phyloP scores from a whole-genome alignment of 2,329 filamentous ascomycete genomes.

The Trichoderma sp. region DNA sequence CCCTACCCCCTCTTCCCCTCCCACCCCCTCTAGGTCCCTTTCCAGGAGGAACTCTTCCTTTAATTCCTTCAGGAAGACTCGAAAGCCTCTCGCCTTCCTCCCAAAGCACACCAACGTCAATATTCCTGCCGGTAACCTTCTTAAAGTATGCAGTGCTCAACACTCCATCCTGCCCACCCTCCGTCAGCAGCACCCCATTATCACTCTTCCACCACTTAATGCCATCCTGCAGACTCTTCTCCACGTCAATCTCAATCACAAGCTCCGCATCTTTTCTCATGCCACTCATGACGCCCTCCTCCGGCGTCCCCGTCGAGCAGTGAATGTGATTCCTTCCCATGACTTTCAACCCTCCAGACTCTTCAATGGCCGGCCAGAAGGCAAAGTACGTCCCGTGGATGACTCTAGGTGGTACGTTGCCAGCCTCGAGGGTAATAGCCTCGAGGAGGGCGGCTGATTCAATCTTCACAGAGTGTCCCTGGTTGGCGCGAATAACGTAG shows the following conservation, averaged over 20 bases:
- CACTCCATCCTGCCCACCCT: slow-evolving; percentile 61
- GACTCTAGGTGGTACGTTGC: slow-evolving; percentile 66
- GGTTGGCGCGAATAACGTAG: slow-evolving; percentile 92
- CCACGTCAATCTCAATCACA: slow-evolving; percentile 76
- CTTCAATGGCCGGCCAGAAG: slow-evolving; percentile 75
- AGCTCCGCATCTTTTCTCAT: slow-evolving; percentile 80
- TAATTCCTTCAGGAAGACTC: slow-evolving; percentile 67
- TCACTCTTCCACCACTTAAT: slow-evolving; percentile 79
- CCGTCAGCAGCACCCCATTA: slow-evolving; percentile 74
- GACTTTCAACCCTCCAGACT: slow-evolving; percentile 73
- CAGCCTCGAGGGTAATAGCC: slow-evolving; percentile 59
- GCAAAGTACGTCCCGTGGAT: slow-evolving; percentile 89
- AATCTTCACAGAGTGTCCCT: slow-evolving; percentile 84
- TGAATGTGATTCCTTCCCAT: slow-evolving; percentile 92
- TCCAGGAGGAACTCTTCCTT: slow-evolving; percentile 52
- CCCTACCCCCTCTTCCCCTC: slow-evolving; percentile 43
- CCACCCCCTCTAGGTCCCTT: slow-evolving; percentile 52
- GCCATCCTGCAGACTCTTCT: slow-evolving; percentile 63
- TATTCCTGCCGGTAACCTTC: slow-evolving; percentile 66
- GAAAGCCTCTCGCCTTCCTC: slow-evolving; percentile 68
- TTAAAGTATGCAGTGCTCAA: slow-evolving; percentile 71
- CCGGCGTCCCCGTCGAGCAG: slow-evolving; percentile 75
- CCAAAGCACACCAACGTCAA: slow-evolving; percentile 68
- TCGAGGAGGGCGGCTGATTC: slow-evolving; percentile 72
- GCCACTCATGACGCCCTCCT: slow-evolving; percentile 68